Evolutionary conservation across 1,284 basidiomycete genomes (phyloP), one percentile per base, ranked within the genome.

Genomic region (Fomitopsis pinicola): DNA sequence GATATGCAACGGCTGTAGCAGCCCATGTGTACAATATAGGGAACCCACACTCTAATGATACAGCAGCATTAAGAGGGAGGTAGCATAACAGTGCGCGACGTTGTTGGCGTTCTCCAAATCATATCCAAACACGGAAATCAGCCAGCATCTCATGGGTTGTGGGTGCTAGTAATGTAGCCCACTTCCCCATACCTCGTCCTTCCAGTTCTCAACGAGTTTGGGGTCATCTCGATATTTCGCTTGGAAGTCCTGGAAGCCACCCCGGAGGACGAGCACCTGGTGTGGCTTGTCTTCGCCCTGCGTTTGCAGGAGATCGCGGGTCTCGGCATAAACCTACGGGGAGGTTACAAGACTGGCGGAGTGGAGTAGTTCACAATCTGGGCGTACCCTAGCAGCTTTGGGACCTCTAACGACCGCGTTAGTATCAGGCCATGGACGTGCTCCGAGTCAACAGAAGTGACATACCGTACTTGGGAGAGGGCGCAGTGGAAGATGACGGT

Each of bases 401-500:
- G 91, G 90, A 19, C 90, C 91, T 52, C 90, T 92, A 58, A 12
- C 28, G 56, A 22, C 1, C 53, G 12, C 26, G 40, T 28, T 19
- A 57, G 45, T 17, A 52, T 22, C 38, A 26, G 52, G 66, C 59
- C 15, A 35, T n/a, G 42, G 19, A 57, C 28, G 28, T 36, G 15
- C 10, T 30, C n/a, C n/a, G n/a, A n/a, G n/a, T n/a, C 9, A 38
- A 53, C 44, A 40, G 17, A 12, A 33, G 28, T 22, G 19, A 73
- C 86, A 46, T 67, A 91, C 89, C 91, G 80, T 44, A 82, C 77
- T 75, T 92, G 91, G 7, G 89, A 91, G 56, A 89, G 75, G 3
- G 82, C 80, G 68, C 91, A 93, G 69, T 93, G 91, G 68, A 93
- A 93, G 53, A 93, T 77, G 35, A 92, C 76, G 19, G 79, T 73